Conservation (phyloP, 1,284 basidiomycete species). For the Flammula alnicola region DNA sequence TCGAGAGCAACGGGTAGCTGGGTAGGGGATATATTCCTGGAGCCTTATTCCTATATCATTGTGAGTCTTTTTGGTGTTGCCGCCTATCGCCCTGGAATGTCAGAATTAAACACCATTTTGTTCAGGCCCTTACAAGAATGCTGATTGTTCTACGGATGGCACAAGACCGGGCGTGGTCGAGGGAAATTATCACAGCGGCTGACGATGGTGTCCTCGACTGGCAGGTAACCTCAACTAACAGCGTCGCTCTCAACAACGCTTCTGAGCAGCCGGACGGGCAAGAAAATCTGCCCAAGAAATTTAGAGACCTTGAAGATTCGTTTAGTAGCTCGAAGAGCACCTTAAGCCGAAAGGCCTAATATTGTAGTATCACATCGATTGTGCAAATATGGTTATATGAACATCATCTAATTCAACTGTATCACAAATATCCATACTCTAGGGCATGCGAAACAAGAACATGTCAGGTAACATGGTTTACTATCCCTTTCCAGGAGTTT, state of each 20-base stretch:
- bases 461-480: too few species aligned
- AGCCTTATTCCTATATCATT: slow-evolving; percentile 36
- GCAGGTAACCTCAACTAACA: slow-evolving; percentile 39
- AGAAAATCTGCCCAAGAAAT: slow-evolving; percentile 23
- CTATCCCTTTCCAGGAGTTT: too few species aligned
- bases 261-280: slow-evolving; percentile 11
- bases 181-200: slow-evolving; percentile 34
- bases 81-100: neutral
- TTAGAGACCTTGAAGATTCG: slow-evolving; percentile 18
- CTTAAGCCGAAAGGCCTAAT: slow-evolving; percentile 1
- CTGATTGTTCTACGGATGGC: slow-evolving; percentile 41
- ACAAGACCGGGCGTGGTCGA: slow-evolving; percentile 41
- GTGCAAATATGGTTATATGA: too few species aligned
- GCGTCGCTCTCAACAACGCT: slow-evolving; percentile 32
- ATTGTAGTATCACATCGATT: too few species aligned
- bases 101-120: neutral
- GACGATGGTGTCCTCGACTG: slow-evolving; percentile 36
- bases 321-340: slow-evolving; percentile 18
- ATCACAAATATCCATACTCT: too few species aligned
- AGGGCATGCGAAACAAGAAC: too few species aligned
- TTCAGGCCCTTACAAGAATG: slow-evolving; percentile 39
- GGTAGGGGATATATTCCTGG: slow-evolving; percentile 31
- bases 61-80: slow-evolving; percentile 23
- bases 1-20: slow-evolving; percentile 26
- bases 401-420: too few species aligned